Conservation (phyloP, 805 yeast genomes). For the Hanseniaspora occidentalis region DNA sequence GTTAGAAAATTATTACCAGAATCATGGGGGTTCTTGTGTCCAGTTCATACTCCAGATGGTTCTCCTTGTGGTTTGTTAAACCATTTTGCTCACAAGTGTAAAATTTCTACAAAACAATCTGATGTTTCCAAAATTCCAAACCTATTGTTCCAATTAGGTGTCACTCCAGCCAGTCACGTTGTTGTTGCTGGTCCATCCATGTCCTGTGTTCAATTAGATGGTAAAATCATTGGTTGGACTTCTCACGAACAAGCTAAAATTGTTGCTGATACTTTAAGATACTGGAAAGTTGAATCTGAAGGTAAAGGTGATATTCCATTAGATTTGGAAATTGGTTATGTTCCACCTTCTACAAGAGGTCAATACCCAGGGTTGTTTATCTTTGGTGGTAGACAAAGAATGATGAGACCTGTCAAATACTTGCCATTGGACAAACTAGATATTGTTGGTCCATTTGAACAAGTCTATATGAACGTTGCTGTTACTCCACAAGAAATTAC, state of each 20-base stretch:
- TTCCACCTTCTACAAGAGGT: constrained; percentile 91
- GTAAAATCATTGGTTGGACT: constrained; percentile 87
- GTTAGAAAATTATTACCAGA: constrained; percentile 94
- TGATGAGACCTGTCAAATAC: constrained; percentile 92
- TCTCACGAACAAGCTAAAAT: constrained; percentile 77
- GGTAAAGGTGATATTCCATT: constrained; percentile 54
- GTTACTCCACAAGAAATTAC: constrained; percentile 87
- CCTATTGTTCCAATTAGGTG: constrained; percentile 61
- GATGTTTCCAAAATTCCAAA: constrained; percentile 65
- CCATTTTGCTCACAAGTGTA: constrained; percentile 93
- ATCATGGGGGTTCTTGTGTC: constrained; percentile 98
- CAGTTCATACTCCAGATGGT: constrained; percentile 99
- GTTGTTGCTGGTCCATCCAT: constrained; percentile 79
- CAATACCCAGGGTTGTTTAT: constrained; percentile 93
- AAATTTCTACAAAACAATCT: constrained; percentile 61
- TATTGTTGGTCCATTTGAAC: constrained; percentile 94
- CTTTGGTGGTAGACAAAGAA: constrained; percentile 86
- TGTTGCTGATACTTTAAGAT: constrained; percentile 82
- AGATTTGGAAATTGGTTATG: constrained; percentile 86
- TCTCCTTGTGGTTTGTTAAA: constrained; percentile 97
- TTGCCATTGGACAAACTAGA: constrained; percentile 75
- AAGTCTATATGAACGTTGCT: constrained; percentile 92
- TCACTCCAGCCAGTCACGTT: constrained; percentile 57
- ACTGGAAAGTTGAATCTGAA: constrained; percentile 78
- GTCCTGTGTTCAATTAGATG: constrained; percentile 90